These are phyloP conservation scores for Pulicaria dysenterica DNA, from an alignment of 129 eudicot genomes.

Conservation along the genomic window DNA sequence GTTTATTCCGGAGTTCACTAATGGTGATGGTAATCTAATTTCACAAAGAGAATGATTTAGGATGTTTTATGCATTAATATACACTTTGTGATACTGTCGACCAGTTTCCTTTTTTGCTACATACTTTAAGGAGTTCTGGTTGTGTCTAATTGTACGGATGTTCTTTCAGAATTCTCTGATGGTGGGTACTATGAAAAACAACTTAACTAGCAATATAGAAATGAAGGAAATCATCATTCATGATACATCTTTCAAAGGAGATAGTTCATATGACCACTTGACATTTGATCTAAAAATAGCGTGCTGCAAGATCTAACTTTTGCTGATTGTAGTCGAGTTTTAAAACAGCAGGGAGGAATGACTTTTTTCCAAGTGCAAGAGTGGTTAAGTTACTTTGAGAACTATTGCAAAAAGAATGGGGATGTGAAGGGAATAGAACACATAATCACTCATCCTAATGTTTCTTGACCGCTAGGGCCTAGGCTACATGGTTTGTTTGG, in stretches of 20 bases:
- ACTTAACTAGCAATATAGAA: background rate
- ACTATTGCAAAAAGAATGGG: too few relatives aligned
- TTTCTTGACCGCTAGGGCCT: too few relatives aligned
- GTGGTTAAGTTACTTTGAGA: too few relatives aligned
- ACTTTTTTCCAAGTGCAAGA: too few relatives aligned
- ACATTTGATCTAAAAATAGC: background rate
- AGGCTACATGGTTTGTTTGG: too few relatives aligned
- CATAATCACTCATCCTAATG: too few relatives aligned
- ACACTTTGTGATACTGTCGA: too few relatives aligned
- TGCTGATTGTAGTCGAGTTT: background rate
- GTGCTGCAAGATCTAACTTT: too few relatives aligned
- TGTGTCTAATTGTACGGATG: slow-evolving; percentile 13
- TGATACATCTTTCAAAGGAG: background rate
- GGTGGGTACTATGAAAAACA: background rate
- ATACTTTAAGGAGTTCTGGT: background rate
- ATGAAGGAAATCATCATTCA: background rate
- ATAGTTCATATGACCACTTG: background rate
- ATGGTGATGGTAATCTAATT: background rate
- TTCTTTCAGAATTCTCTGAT: background rate
- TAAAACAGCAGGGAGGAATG: background rate
- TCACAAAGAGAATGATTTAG: too few relatives aligned
- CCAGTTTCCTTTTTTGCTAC: background rate
- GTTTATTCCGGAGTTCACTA: background rate
- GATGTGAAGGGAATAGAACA: too few relatives aligned
- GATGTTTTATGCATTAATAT: too few relatives aligned